phyloP scores from a whole-genome alignment of 495 filamentous ascomycete genomes.

The Neurospora discreta region DNA sequence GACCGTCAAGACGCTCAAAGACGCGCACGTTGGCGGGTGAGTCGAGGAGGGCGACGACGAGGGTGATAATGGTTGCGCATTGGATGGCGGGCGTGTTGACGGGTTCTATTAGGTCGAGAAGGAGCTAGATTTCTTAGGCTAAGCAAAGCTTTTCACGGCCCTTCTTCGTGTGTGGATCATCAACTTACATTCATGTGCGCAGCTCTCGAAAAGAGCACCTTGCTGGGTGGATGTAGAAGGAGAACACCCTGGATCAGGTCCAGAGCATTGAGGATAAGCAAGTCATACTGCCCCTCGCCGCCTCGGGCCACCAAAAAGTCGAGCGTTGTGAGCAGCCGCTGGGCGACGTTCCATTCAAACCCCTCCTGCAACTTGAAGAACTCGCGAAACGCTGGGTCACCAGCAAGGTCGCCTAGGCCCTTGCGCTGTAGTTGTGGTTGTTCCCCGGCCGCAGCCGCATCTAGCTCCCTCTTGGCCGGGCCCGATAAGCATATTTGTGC shows the following conservation, averaged over 20 bases:
- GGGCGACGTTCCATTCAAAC: slow-evolving; percentile 95
- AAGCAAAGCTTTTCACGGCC: background rate
- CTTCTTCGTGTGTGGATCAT: background rate
- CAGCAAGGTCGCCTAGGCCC: slow-evolving; percentile 53
- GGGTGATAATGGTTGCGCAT: slow-evolving; percentile 74
- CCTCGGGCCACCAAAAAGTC: slow-evolving; percentile 77
- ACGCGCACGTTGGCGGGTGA: slow-evolving; percentile 75
- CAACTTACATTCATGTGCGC: slow-evolving; percentile 78
- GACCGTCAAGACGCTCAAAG: slow-evolving; percentile 87
- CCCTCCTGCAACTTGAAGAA: slow-evolving; percentile 95
- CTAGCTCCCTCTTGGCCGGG: slow-evolving; percentile 21
- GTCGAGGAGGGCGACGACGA: slow-evolving; percentile 79
- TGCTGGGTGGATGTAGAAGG: slow-evolving; percentile 86
- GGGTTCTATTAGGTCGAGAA: slow-evolving; percentile 89
- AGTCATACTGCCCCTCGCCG: slow-evolving; percentile 72
- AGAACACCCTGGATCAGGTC: slow-evolving; percentile 85
- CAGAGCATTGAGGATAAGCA: slow-evolving; percentile 78
- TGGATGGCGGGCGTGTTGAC: slow-evolving; percentile 87
- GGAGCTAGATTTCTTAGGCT: slow-evolving; percentile 37
- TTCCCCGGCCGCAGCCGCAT: slow-evolving; percentile 11
- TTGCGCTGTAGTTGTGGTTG: slow-evolving; percentile 36
- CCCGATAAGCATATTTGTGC: slow-evolving; percentile 87
- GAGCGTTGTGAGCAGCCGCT: slow-evolving; percentile 74
- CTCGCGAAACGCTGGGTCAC: slow-evolving; percentile 87
- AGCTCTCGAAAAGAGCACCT: slow-evolving; percentile 76